Percentiles rank a stretch among this genome's conserved stretches.
phyloP scores from a whole-genome alignment of 768 basidiomycete species.

The Boletus vinaceobasis region DNA sequence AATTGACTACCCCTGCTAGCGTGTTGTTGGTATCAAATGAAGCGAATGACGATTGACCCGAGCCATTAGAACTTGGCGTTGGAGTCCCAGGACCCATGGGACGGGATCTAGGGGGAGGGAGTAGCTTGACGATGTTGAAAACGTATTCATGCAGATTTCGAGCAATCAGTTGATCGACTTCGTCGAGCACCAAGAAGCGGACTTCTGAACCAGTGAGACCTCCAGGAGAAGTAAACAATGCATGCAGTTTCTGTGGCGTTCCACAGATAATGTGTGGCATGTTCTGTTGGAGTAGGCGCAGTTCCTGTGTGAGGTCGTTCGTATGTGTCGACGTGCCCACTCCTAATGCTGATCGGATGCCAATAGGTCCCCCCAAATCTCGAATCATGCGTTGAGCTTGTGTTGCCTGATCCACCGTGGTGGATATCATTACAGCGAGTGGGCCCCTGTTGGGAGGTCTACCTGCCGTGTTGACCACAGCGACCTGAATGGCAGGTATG shows the following conservation, averaged over 20 bases:
- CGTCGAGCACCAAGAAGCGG: slow-evolving; percentile 91
- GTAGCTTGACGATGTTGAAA: slow-evolving; percentile 85
- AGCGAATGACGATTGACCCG: slow-evolving; percentile 42
- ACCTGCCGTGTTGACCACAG: slow-evolving; percentile 58
- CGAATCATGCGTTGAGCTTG: slow-evolving; percentile 95
- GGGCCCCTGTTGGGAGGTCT: slow-evolving; percentile 67
- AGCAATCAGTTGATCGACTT: slow-evolving; percentile 97
- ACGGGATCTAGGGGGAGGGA: slow-evolving; percentile 84
- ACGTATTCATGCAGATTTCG: slow-evolving; percentile 96
- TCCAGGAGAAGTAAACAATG: slow-evolving; percentile 78
- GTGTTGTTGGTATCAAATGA: slow-evolving; percentile 44
- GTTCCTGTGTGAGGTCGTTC: slow-evolving; percentile 66
- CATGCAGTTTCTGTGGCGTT: slow-evolving; percentile 94
- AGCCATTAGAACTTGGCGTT: slow-evolving; percentile 29
- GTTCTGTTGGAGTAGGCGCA: slow-evolving; percentile 82
- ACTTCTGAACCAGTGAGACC: slow-evolving; percentile 82
- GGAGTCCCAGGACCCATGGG: slow-evolving; percentile 38
- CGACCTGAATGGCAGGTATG: slow-evolving; percentile 84
- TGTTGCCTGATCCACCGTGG: slow-evolving; percentile 97
- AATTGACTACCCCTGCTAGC: slow-evolving; percentile 33
- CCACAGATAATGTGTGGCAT: slow-evolving; percentile 96
- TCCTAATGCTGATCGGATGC: slow-evolving; percentile 85
- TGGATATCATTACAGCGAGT: slow-evolving; percentile 90
- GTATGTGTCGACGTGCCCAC: slow-evolving; percentile 70
- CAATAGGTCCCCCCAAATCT: slow-evolving; percentile 90